These are phyloP conservation scores for Candolleomyces aberdarensis DNA, from an alignment of 768 basidiomycete genomes.

Conservation along the genomic window DNA sequence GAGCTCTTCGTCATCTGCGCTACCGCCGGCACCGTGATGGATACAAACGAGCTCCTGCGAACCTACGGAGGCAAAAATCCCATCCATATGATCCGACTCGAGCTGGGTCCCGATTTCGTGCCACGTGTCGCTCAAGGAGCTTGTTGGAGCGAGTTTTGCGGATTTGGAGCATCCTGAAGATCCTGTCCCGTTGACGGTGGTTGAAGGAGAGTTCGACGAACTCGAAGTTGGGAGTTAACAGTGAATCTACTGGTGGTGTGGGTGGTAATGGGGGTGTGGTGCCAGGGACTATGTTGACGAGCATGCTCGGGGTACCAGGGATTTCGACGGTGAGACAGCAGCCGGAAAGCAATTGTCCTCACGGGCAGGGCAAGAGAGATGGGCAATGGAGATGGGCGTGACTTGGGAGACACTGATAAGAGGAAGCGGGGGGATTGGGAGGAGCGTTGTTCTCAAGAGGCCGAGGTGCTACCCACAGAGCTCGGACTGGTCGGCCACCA, in stretches of 20 bases:
- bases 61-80: constrained; percentile 37
- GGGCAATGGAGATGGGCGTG: constrained; percentile 53
- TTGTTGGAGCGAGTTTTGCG: constrained; percentile 72
- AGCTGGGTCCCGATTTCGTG: constrained; percentile 72
- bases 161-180: constrained; percentile 90
- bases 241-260: too few species aligned
- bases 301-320: background rate
- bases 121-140: constrained; percentile 86
- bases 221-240: too few species aligned
- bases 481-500: too few species aligned
- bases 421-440: constrained; percentile 45
- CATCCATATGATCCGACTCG: constrained; percentile 59
- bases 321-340: constrained; percentile 20
- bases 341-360: constrained; percentile 92
- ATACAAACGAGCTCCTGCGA: constrained; percentile 2
- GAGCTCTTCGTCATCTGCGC: constrained; percentile 16
- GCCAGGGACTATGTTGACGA: background rate
- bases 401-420: constrained; percentile 55
- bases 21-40: background rate
- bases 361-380: constrained; percentile 72
- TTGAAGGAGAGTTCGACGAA: constrained; percentile 67
- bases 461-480: too few species aligned
- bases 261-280: constrained; percentile 1
- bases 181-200: constrained; percentile 86
- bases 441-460: constrained; percentile 13